Evolutionary conservation across 2,329 filamentous ascomycete genomes (phyloP).

Genomic region (Colletotrichum noveboracense): DNA sequence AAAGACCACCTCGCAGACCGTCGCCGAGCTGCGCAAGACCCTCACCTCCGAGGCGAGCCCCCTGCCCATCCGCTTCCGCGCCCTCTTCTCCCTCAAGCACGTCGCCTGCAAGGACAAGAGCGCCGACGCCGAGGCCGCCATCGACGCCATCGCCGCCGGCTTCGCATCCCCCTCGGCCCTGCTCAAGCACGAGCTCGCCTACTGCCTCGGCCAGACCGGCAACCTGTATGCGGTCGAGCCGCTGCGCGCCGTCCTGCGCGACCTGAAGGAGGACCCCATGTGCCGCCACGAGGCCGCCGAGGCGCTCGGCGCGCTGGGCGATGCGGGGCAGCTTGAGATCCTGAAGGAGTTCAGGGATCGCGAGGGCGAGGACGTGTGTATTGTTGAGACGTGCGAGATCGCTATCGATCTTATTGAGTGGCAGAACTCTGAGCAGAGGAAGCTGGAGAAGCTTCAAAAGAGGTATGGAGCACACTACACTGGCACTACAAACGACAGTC

Average conservation of each 20-base stretch:
- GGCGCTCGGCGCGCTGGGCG: conserved; percentile 86
- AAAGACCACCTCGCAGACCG: conserved; percentile 30
- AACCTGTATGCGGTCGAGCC: conserved; percentile 77
- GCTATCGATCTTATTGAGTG: conserved; percentile 93
- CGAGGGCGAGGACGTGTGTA: conserved; percentile 75
- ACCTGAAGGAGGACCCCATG: conserved; percentile 89
- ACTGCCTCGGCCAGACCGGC: conserved; percentile 91
- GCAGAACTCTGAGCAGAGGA: conserved; percentile 78
- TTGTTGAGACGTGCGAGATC: conserved; percentile 97
- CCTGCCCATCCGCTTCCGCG: conserved; percentile 89
- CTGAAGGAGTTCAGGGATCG: conserved; percentile 78
- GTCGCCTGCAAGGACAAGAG: conserved; percentile 74
- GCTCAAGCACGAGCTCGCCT: conserved; percentile 95
- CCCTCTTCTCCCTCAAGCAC: conserved; percentile 97
- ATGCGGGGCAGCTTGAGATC: conserved; percentile 74
- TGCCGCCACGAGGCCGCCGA: conserved; percentile 96
- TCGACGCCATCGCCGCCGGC: conserved; percentile 85
- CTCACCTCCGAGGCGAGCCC: conserved; percentile 82
- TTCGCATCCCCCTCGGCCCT: conserved; percentile 87
- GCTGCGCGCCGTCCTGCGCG: conserved; percentile 75
- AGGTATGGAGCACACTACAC: conserved; percentile 60
- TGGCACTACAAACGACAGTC: neutral
- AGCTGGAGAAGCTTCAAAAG: conserved; percentile 77
- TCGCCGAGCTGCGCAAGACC: conserved; percentile 72
- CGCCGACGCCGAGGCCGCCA: conserved; percentile 63